These are phyloP conservation scores for Rhodosporidiobolus odoratus DNA, from an alignment of 768 basidiomycete genomes.

Conservation along the genomic window DNA sequence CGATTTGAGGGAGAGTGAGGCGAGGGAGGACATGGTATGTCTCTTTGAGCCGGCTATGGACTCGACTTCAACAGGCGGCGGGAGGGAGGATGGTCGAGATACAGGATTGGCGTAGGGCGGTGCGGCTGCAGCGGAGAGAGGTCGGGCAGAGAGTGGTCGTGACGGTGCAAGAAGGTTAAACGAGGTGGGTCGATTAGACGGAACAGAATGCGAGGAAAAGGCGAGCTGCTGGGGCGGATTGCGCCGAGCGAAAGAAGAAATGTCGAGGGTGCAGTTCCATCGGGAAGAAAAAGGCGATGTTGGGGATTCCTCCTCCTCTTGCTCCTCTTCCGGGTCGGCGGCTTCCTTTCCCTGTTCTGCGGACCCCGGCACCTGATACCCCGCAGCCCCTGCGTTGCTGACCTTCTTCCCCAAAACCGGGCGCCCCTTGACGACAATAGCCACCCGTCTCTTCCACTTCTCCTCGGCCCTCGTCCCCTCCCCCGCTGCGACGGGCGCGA, in stretches of 20 bases:
- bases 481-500: neutral
- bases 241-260: slow-evolving; percentile 16
- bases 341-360: neutral
- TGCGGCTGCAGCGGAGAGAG: neutral
- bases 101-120: neutral
- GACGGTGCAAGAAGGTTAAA: no score
- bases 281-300: neutral
- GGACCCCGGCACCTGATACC: neutral
- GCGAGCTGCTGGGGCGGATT: neutral
- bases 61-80: slow-evolving; percentile 4
- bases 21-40: slow-evolving; percentile 26
- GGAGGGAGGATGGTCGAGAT: neutral
- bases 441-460: slow-evolving; percentile 7
- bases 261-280: slow-evolving; percentile 30
- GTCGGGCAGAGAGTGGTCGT: neutral
- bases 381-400: neutral
- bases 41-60: slow-evolving; percentile 33
- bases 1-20: slow-evolving; percentile 13
- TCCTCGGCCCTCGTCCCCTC: neutral
- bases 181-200: slow-evolving; percentile 2
- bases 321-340: neutral
- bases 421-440: slow-evolving; percentile 16
- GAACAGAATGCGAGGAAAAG: neutral
- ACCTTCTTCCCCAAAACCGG: neutral
- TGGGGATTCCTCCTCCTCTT: neutral